A percentile compares a stretch with the other conserved stretches of the same genome.
phyloP scores from a whole-genome alignment of 208 protist species.

The Trypanosoma avium region DNA sequence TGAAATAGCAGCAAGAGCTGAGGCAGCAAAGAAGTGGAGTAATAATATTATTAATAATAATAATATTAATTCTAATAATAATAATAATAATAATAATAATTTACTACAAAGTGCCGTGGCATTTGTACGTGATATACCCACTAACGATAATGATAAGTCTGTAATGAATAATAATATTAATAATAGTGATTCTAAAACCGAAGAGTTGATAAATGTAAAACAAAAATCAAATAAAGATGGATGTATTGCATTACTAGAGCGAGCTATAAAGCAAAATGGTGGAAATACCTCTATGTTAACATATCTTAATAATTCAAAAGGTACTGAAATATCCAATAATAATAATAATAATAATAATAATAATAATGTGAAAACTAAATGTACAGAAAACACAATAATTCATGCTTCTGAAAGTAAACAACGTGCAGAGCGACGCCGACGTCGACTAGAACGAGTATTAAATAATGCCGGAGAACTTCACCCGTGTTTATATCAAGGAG shows the following conservation, averaged over 20 bases:
- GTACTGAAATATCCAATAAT: background rate
- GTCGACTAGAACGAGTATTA: constrained; percentile 18
- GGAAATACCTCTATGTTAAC: background rate
- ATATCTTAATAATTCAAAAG: background rate
- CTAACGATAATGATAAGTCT: background rate
- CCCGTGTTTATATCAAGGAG: constrained; percentile 53
- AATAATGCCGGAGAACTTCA: constrained; percentile 28
- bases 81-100: background rate
- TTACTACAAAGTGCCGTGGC: constrained; percentile 6
- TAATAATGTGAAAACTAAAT: background rate
- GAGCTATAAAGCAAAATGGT: constrained; percentile 5
- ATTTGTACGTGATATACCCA: constrained; percentile 6
- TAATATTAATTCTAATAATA: too few relatives aligned
- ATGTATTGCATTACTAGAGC: constrained; percentile 8
- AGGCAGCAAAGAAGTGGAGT: constrained; percentile 8
- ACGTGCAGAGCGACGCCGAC: constrained; percentile 29
- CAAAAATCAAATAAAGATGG: background rate
- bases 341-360: background rate
- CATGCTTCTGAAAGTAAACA: background rate
- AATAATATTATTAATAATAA: too few relatives aligned
- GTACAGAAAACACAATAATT: background rate
- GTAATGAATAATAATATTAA: background rate
- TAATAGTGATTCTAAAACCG: background rate
- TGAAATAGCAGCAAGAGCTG: constrained; percentile 15
- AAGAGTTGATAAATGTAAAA: too few relatives aligned